Evolutionary conservation across 1,139 yeast genomes (phyloP), one percentile per base, ranked within the genome.

Genomic region (Kurtzmaniella quercitrusa): DNA sequence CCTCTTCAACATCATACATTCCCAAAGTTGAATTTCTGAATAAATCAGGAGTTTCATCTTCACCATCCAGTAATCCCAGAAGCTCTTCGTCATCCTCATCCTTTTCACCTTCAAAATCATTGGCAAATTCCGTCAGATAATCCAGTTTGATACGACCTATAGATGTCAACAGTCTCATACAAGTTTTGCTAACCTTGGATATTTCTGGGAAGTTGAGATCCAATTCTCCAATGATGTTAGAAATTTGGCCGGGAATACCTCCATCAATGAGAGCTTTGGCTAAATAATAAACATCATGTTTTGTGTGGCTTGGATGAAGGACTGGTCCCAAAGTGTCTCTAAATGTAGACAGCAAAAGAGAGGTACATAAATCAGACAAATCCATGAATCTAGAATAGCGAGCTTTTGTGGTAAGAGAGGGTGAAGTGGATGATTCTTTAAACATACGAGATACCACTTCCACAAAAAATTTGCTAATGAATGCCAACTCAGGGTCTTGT

Each of bases 1-100:
- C 89, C 36, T 81, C 75, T 43, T 86, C 95, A 42, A 87, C 82
- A 54, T 91, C 97, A 58, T 86, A 91, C 96, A 91, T 90, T 2
- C 97, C 97, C 42, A 91, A 71, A 0, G 97, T 88, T 0, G 97
- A 90, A 58, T 91, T 89, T 43, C 85, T 73, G 62, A 90, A 83
- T 56, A 91, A 70, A 58, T 90, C 95, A 0, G 95, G 91, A 0
- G 90, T 79, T 44, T 87, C 95, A 41, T 86, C 94, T 41, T 79
- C 72, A 29, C 80, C 88, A 38, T 83, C 94, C 38, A 36, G 38
- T 19, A 36, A 21, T 19, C 25, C 25, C 19, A 19, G 23, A 19
- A 19, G 25, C 17, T 38, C 40, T 18, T 41, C 43, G 27, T 82
- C 87, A 25, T 70, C 79, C n/a, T 76, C 85, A 14, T 74, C 81